Percentiles rank a stretch among this genome's conserved stretches.
Conservation (phyloP, 495 filamentous ascomycete species). For the Penicillium canariense region DNA sequence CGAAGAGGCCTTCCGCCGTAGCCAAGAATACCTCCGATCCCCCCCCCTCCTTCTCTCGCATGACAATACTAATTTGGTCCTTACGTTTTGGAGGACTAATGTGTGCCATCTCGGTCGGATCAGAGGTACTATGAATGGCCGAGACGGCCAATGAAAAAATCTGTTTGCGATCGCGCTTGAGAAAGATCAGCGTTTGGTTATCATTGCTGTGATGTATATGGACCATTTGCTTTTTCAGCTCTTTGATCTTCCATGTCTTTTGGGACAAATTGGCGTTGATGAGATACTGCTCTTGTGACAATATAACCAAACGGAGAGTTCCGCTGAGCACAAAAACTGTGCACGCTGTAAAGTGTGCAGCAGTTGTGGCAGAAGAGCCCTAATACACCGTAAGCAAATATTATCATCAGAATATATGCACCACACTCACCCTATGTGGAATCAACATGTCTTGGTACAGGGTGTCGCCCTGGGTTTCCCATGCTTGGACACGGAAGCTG, state of each 20-base stretch:
- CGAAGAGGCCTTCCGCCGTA: not conserved
- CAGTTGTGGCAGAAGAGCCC: not conserved
- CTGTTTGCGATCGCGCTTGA: not conserved
- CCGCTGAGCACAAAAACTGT: not conserved
- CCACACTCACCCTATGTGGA: not conserved
- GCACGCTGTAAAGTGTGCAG: not conserved
- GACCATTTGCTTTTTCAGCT: not conserved
- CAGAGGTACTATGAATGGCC: not conserved
- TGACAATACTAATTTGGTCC: not conserved
- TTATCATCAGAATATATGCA: not conserved
- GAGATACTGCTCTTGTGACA: not conserved
- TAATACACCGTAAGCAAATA: not conserved
- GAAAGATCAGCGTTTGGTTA: not conserved
- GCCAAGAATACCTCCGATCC: not conserved
- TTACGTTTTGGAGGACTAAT: not conserved
- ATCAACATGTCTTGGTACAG: not conserved
- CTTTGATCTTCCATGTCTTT: not conserved
- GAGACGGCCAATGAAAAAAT: not conserved
- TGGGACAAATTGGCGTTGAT: not conserved
- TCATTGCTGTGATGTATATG: not conserved
- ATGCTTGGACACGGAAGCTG: not conserved
- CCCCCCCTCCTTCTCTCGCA: not conserved
- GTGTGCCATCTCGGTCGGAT: not conserved
- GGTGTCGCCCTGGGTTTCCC: not conserved
- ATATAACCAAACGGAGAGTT: not conserved